Evolutionary conservation across 78 protist species (phyloP), one percentile per base, ranked within the genome.

Genomic region (Dictyostelium brefeldianum): DNA sequence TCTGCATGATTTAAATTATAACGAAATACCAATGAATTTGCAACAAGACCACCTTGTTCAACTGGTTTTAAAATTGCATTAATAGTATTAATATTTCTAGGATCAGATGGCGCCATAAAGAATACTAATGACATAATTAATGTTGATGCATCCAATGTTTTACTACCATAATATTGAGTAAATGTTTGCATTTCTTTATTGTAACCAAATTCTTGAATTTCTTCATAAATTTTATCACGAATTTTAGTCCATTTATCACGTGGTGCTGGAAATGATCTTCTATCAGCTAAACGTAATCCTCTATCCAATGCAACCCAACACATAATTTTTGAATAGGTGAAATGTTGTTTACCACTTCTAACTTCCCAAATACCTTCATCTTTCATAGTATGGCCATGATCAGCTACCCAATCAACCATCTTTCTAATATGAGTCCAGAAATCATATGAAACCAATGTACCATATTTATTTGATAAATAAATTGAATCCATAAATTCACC

Each of bases 281-380:
- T 75, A 41, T 80, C 90, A 0, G 95, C 80, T 20, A 91, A 64
- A 54, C 95, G 70, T 6, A 91, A 27, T 8, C 95, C 95, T 64
- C 95, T 78, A 57, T 91, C 95, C 5, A 91, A n/a, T 3, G 90
- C 90, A 3, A 91, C 90, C 95, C 95, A 91, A 56, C 95, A 81
- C 95, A 91, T 91, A 14, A 91, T 78, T 41, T 81, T 91, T 2
- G 95, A 91, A 78, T 91, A 91, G 9, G 59, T 69, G 57, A 91
- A 91, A 59, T 91, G 89, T 47, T 80, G 90, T 43, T 73, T 62
- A 47, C 95, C 95, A 74, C 95, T 91, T 50, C 95, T 25, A 12
- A 91, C 95, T 56, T 91, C 95, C 95, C 95, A 91, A 31, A 91
- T 83, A 17, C 95, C 95, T 29, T 91, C 92, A 8, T 91, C 95